Percentiles rank a stretch among this genome's conserved stretches.
These are phyloP conservation scores for Grammothele lineata DNA, from an alignment of 768 basidiomycete genomes.

Conservation along the genomic window DNA sequence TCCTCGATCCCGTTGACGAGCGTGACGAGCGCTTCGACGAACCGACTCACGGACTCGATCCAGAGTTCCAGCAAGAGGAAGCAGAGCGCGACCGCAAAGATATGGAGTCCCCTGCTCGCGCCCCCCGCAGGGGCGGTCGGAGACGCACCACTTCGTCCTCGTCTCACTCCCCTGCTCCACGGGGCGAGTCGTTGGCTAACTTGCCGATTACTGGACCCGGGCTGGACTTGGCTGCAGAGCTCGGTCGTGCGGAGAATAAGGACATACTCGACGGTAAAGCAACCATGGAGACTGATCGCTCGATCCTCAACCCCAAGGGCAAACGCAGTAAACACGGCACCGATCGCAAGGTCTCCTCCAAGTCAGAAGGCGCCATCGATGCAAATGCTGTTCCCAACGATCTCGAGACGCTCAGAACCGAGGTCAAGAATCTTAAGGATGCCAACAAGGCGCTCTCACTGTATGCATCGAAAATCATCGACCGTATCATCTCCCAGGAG, in stretches of 20 bases:
- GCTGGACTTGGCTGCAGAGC: conserved; percentile 85
- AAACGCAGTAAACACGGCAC: conserved; percentile 28
- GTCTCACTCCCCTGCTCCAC: conserved; percentile 43
- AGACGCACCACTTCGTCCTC: conserved; percentile 23
- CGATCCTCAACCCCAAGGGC: conserved; percentile 41
- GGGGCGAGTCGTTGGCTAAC: conserved; percentile 81
- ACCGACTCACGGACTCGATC: conserved; percentile 34
- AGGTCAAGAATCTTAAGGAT: conserved; percentile 91
- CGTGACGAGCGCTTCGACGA: conserved; percentile 50
- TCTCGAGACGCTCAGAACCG: conserved; percentile 70
- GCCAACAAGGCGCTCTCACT: conserved; percentile 94
- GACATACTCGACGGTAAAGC: conserved; percentile 60
- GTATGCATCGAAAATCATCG: conserved; percentile 97
- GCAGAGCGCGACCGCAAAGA: conserved; percentile 3
- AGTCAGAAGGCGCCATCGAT: conserved; percentile 38
- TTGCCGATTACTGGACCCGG: conserved; percentile 87
- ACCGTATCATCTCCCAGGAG: conserved; percentile 93
- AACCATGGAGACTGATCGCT: conserved; percentile 48
- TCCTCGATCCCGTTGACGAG: conserved; percentile 45
- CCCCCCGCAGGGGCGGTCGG: conserved; percentile 11
- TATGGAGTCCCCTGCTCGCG: conserved; percentile 5
- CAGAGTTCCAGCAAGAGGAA: conserved; percentile 33
- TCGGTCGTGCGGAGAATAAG: conserved; percentile 89
- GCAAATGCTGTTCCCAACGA: conserved; percentile 44
- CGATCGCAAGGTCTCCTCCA: conserved; percentile 27